A percentile compares a stretch with the other conserved stretches of the same genome.
These are phyloP conservation scores for Linum trigynum DNA, from an alignment of 345 rosid species.

Conservation along the genomic window DNA sequence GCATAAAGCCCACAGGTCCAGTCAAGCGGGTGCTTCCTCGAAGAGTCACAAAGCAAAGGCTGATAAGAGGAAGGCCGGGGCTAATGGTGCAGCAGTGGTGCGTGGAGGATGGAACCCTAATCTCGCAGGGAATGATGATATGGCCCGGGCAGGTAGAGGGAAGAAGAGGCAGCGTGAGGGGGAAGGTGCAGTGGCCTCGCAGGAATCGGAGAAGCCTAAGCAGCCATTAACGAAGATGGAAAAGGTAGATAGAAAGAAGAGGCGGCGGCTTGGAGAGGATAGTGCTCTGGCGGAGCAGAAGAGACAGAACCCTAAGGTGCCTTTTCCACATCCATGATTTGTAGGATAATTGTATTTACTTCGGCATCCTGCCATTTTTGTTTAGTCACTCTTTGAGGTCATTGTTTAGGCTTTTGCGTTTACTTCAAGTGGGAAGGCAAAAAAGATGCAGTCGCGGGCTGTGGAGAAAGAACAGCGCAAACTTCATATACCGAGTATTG, in stretches of 20 bases:
- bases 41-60: slow-evolving; percentile 39
- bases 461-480: slow-evolving; percentile 83
- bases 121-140: too few relatives aligned
- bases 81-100: too few relatives aligned
- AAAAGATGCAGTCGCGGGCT: slow-evolving; percentile 50
- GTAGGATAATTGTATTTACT: background rate
- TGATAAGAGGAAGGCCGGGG: slow-evolving; percentile 15
- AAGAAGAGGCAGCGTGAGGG: background rate
- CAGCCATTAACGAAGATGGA: background rate
- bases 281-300: slow-evolving; percentile 25
- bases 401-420: slow-evolving; percentile 56
- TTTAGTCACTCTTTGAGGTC: background rate
- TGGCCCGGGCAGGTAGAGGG: background rate
- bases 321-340: background rate
- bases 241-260: slow-evolving; percentile 21
- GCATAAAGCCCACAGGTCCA: slow-evolving; percentile 63
- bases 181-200: background rate
- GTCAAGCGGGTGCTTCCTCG: slow-evolving; percentile 57
- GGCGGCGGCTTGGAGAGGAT: background rate
- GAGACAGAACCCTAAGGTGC: slow-evolving; percentile 61
- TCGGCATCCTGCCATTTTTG: background rate
- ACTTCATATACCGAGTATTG: slow-evolving; percentile 66
- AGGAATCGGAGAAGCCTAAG: background rate
- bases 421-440: slow-evolving; percentile 52
- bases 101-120: too few relatives aligned